These are phyloP conservation scores for Penicillium malachiteum DNA, from an alignment of 495 filamentous ascomycete species.

Conservation along the genomic window DNA sequence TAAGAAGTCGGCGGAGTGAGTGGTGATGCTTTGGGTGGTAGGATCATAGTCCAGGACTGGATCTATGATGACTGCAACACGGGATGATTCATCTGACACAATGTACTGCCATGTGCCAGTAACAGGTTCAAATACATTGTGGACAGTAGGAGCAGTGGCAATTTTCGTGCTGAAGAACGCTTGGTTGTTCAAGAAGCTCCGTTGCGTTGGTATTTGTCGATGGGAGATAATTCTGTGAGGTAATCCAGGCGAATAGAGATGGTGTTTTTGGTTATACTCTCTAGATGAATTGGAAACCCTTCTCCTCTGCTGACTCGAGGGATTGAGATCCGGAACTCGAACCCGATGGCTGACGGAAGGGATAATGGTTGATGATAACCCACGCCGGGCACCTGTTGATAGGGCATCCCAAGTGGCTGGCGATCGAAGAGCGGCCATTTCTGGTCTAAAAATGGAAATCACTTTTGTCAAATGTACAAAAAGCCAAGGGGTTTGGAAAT, in stretches of 20 bases:
- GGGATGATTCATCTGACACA: slow-evolving; percentile 51
- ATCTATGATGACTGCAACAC: slow-evolving; percentile 54
- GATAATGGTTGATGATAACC: background rate
- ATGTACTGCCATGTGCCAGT: slow-evolving; percentile 64
- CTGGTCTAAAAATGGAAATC: too few species aligned
- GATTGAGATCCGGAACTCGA: background rate
- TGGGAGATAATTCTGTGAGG: background rate
- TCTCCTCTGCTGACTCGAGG: background rate
- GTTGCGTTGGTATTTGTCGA: background rate
- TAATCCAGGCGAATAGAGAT: background rate
- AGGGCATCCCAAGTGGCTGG: background rate
- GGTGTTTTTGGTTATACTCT: background rate
- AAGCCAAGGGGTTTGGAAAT: too few species aligned
- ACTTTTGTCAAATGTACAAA: background rate
- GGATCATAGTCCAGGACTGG: slow-evolving; percentile 59
- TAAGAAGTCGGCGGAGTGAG: slow-evolving; percentile 48
- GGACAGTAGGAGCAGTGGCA: slow-evolving; percentile 35
- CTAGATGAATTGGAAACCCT: background rate
- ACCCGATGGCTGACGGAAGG: background rate
- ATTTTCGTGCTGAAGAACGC: slow-evolving; percentile 7
- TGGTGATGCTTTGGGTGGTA: slow-evolving; percentile 43
- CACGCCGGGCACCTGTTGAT: background rate
- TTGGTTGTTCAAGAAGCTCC: background rate
- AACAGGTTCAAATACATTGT: slow-evolving; percentile 40
- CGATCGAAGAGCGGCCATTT: background rate